phyloP scores from a whole-genome alignment of 2,329 filamentous ascomycete species.

The Neoscytalidium dimidiatum region DNA sequence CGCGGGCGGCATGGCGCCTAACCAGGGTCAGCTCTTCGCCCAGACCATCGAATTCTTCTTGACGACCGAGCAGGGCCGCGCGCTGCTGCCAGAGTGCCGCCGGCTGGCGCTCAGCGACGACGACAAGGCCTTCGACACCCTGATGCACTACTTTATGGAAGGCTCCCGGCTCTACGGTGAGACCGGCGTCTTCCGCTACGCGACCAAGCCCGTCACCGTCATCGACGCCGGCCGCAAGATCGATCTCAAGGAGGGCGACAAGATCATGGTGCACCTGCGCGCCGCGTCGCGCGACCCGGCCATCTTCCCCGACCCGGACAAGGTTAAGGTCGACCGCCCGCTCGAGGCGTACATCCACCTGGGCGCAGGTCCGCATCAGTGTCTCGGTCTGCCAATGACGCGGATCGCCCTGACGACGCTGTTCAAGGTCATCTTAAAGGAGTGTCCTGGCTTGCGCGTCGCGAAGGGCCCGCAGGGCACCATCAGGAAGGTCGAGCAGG shows the following conservation, averaged over 20 bases:
- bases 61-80: conserved; percentile 44
- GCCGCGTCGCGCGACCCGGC: conserved; percentile 42
- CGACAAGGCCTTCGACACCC: conserved; percentile 46
- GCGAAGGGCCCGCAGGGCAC: conserved; percentile 41
- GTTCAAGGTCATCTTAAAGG: conserved; percentile 45
- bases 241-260: conserved; percentile 39
- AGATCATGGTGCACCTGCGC: conserved; percentile 46
- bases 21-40: conserved; percentile 60
- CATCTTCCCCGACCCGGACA: conserved; percentile 45
- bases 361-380: conserved; percentile 45
- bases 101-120: conserved; percentile 48
- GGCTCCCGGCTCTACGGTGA: conserved; percentile 46
- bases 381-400: conserved; percentile 46
- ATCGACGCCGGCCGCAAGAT: conserved; percentile 33
- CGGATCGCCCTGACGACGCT: conserved; percentile 47
- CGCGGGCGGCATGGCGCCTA: conserved; percentile 48
- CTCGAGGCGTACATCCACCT: conserved; percentile 48
- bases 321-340: conserved; percentile 39
- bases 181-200: conserved; percentile 43
- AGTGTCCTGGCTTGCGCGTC: conserved; percentile 39
- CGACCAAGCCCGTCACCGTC: conserved; percentile 35
- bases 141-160: conserved; percentile 55
- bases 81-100: conserved; percentile 52
- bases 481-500: conserved; percentile 46
- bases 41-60: conserved; percentile 62